Evolutionary conservation across 495 filamentous ascomycete species (phyloP), one percentile per base, ranked within the genome.

Genomic region (Talaromyces trachyspermus): DNA sequence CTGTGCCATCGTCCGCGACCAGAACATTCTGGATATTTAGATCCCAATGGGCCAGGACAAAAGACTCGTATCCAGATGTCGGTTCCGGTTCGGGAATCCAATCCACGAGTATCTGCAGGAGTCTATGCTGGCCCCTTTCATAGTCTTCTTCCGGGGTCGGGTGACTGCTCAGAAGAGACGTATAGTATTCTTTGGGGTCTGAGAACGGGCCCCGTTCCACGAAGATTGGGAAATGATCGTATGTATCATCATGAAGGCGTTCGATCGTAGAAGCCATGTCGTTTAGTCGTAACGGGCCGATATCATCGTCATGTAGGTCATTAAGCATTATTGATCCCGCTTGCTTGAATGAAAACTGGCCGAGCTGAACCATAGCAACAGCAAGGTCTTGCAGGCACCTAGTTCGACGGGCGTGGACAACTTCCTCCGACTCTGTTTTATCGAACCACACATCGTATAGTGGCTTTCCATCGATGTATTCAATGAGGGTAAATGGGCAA

Each of bases 21-120:
- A 71, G 30, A 4, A 59, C 32, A 45, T 71, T 70, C 40, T 69
- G 62, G 7, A 60, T 43, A 49, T 69, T 55, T 25, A 68, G 55
- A 37, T 71, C 68, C 4, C 60, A 57, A 54, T 59, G 59, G 2
- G 53, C 46, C 19, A 74, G 63, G 7, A 68, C 59, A 35, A 70
- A 70, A 0, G 43, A 33, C 10, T 54, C 32, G n/a, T 19, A 38
- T 20, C 40, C 36, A 15, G n/a, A 12, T 33, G 12, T 33, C 17
- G 17, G 30, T 5, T 35, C 15, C 20, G 49, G 54, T 35, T 49
- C 36, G 20, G 53, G 47, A n/a, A 47, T 49, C 52, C 52, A 54
- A 36, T 8, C 37, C 26, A 63, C 49, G 12, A 65, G 39, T 18
- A 49, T 40, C 9, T 36, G 46, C 7, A 65, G 35, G 14, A 64